A percentile compares a stretch with the other conserved stretches of the same genome.
Conservation (phyloP, 148 eudicot species). For the Nyssa sinensis region DNA sequence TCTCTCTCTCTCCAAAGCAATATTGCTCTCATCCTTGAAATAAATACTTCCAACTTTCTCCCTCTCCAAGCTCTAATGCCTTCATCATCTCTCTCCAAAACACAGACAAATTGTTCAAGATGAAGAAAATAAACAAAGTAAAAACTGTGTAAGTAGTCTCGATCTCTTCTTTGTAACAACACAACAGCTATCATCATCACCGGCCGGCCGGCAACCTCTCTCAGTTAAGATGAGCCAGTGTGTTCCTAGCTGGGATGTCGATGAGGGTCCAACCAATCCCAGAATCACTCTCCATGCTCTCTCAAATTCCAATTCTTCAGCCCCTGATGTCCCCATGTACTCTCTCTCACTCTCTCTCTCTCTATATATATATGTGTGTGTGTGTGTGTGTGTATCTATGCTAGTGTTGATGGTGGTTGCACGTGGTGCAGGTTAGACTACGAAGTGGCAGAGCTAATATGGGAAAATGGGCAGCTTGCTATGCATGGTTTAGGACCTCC, state of each 20-base stretch:
- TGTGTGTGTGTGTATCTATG: neutral
- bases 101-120: too few species aligned
- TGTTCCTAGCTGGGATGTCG: conserved; percentile 62
- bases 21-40: too few species aligned
- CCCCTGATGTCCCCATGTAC: conserved; percentile 43
- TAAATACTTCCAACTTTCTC: too few species aligned
- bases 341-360: too few species aligned
- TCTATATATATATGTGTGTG: neutral
- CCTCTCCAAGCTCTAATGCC: too few species aligned
- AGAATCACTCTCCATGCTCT: conserved; percentile 21
- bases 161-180: too few species aligned
- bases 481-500: conserved; percentile 72
- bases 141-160: too few species aligned
- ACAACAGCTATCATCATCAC: too few species aligned
- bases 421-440: conserved; percentile 66
- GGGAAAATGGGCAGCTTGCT: conserved; percentile 83
- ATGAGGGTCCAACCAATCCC: conserved; percentile 24
- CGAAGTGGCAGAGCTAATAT: conserved; percentile 76
- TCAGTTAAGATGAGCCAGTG: conserved; percentile 69
- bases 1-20: too few species aligned
- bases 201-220: too few species aligned
- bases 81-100: too few species aligned
- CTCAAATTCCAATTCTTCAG: conserved; percentile 32
- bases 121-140: too few species aligned
- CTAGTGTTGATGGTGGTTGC: neutral